Evolutionary conservation across 768 basidiomycete genomes (phyloP), one percentile per base, ranked within the genome.

Genomic region (Rossbeevera mucosa): DNA sequence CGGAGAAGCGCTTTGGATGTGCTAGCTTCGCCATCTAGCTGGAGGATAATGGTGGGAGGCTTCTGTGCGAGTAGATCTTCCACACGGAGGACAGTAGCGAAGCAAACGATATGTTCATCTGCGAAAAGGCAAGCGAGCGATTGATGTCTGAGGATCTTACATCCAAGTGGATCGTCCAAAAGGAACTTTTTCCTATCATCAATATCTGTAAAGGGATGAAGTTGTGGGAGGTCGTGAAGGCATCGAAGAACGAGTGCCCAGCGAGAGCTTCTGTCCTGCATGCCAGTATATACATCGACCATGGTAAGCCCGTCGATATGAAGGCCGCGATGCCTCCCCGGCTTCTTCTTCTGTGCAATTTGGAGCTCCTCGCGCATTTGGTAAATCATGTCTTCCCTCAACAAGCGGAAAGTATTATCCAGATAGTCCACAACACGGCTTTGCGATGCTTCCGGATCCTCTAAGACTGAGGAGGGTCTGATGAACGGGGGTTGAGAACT

Each of bases 351-450:
- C 7, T 67, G 50, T 0, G 67, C 72, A 4, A 78, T 71, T 55
- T 78, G 74, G 12, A 85, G 58, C 55, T 84, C 82, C 38, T 86
- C 82, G 9, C 76, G 73, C 54, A 85, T 74, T 54, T 82, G 81
- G 53, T 76, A 70, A 7, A 85, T 57, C 80, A 83, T 81, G 45
- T 83, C 85, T 58, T 87, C 86, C 7, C 86, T 67, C 14, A 85
- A 67, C 42, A 88, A 71, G 7, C 86, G 78, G 60, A 82, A 88
- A 40, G 80, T 80, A 47, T 84, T 84, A 57, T 87, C 85, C 2
- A 86, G 68, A 54, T 86, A 76, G 11, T 77, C 71, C 0, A 74
- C 72, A 11, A 74, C 59, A 3, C 81, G 75, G 13, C 52, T 63
- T 2, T 61, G 55, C 25, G 67, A 66, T 0, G 69, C 72, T 9